phyloP scores from a whole-genome alignment of 768 basidiomycete genomes.

The Phylloporus sp. region DNA sequence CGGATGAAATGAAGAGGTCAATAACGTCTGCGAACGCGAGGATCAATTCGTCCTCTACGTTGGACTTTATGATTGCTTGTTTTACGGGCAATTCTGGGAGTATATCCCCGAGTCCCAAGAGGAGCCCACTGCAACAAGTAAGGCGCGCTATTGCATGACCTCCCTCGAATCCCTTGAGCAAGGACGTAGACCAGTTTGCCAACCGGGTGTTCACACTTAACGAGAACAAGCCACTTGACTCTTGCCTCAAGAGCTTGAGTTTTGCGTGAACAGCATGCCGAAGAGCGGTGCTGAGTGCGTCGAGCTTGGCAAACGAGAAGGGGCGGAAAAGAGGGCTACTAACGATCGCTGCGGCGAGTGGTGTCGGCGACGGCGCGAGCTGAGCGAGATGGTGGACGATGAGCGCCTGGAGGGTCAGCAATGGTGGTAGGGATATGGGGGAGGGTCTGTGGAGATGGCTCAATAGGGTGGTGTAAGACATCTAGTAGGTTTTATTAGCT shows the following conservation, averaged over 20 bases:
- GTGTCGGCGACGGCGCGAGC: conserved; percentile 29
- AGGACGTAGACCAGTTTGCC: conserved; percentile 47
- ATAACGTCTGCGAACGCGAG: conserved; percentile 73
- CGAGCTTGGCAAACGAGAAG: conserved; percentile 27
- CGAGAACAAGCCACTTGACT: conserved; percentile 30
- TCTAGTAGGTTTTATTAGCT: not conserved
- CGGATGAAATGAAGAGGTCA: conserved; percentile 47
- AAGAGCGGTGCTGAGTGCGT: conserved; percentile 26
- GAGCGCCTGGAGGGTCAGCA: conserved; percentile 25
- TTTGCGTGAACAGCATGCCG: conserved; percentile 32
- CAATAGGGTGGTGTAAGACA: conserved; percentile 25
- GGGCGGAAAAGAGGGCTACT: conserved; percentile 30
- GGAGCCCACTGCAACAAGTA: conserved; percentile 58
- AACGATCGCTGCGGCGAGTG: conserved; percentile 31
- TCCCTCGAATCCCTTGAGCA: conserved; percentile 60
- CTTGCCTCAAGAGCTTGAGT: conserved; percentile 18
- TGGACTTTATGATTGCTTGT: conserved; percentile 32
- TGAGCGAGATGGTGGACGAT: conserved; percentile 27
- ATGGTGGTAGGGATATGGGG: conserved; percentile 10
- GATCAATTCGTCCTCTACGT: conserved; percentile 62
- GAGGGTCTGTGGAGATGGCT: conserved; percentile 26
- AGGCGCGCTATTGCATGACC: conserved; percentile 61
- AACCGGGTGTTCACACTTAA: conserved; percentile 39
- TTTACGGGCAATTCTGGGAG: conserved; percentile 32
- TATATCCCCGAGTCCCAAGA: conserved; percentile 59